Evolutionary conservation across 768 basidiomycete species (phyloP).

Genomic region (Imleria badia): DNA sequence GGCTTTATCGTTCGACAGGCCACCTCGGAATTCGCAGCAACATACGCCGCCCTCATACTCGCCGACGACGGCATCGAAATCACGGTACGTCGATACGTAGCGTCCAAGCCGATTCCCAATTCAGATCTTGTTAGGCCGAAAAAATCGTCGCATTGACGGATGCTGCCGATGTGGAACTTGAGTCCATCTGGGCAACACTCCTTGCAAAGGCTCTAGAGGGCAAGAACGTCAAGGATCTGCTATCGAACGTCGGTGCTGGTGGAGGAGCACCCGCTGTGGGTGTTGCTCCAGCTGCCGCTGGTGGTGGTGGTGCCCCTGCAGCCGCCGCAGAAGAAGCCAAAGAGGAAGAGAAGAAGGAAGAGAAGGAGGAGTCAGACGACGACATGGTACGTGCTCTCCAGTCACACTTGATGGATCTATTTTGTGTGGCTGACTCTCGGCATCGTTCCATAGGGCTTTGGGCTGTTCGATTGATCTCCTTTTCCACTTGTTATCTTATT

Average conservation of each 20-base stretch:
- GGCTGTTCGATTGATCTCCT: constrained; percentile 82
- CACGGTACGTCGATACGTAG: constrained; percentile 61
- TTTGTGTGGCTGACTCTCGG: not conserved
- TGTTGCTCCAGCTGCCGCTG: constrained; percentile 50
- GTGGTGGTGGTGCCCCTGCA: constrained; percentile 56
- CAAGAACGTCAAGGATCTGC: constrained; percentile 94
- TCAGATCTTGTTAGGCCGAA: constrained; percentile 61
- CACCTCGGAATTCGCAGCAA: constrained; percentile 80
- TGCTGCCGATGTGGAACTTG: constrained; percentile 84
- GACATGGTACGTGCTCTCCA: not conserved
- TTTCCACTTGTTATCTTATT: constrained; percentile 27
- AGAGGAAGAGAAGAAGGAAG: constrained; percentile 83
- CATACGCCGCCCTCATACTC: constrained; percentile 97
- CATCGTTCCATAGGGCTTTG: constrained; percentile 71
- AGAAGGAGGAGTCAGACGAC: constrained; percentile 71
- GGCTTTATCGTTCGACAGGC: constrained; percentile 33
- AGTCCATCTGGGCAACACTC: constrained; percentile 96
- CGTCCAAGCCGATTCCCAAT: not conserved
- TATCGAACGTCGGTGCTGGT: constrained; percentile 93
- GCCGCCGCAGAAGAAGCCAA: constrained; percentile 73
- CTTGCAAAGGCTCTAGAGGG: constrained; percentile 98
- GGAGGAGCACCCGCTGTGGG: constrained; percentile 80
- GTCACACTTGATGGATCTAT: too few species aligned
- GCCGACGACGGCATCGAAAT: constrained; percentile 98
- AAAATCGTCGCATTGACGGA: constrained; percentile 84